Evolutionary conservation across 352 stramenopile species (phyloP).

Genomic region (Pseudoperonospora humuli): DNA sequence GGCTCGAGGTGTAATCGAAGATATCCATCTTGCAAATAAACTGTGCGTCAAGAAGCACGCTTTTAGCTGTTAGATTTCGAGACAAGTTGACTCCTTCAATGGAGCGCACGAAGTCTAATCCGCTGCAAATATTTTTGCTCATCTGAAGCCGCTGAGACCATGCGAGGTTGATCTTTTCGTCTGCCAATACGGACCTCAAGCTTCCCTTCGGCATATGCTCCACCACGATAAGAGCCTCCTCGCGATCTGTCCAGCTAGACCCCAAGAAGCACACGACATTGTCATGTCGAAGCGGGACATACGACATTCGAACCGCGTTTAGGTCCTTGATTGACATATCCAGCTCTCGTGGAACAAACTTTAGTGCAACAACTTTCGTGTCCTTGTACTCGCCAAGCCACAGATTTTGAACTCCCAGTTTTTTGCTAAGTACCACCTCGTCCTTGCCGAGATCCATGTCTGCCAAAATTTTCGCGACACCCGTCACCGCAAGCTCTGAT

Average conservation of each 20-base stretch:
- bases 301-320: constrained; percentile 45
- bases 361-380: constrained; percentile 46
- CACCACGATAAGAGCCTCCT: constrained; percentile 60
- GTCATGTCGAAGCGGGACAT: constrained; percentile 49
- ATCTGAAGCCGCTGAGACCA: constrained; percentile 51
- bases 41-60: constrained; percentile 43
- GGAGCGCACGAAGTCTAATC: constrained; percentile 47
- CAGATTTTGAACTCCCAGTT: constrained; percentile 41
- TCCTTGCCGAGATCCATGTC: constrained; percentile 45
- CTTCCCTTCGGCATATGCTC: constrained; percentile 74
- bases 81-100: constrained; percentile 26
- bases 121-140: constrained; percentile 38
- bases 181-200: constrained; percentile 42
- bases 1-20: constrained; percentile 51
- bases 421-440: constrained; percentile 40
- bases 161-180: constrained; percentile 38
- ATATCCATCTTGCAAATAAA: constrained; percentile 73
- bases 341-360: constrained; percentile 33
- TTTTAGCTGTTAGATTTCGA: constrained; percentile 48
- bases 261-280: constrained; percentile 68
- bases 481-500: background rate
- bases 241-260: constrained; percentile 39
- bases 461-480: constrained; percentile 23
- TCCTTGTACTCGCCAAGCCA: constrained; percentile 42
- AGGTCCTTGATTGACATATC: constrained; percentile 31